phyloP scores from a whole-genome alignment of 805 yeast genomes.

The Sugiyamaella smithiae region DNA sequence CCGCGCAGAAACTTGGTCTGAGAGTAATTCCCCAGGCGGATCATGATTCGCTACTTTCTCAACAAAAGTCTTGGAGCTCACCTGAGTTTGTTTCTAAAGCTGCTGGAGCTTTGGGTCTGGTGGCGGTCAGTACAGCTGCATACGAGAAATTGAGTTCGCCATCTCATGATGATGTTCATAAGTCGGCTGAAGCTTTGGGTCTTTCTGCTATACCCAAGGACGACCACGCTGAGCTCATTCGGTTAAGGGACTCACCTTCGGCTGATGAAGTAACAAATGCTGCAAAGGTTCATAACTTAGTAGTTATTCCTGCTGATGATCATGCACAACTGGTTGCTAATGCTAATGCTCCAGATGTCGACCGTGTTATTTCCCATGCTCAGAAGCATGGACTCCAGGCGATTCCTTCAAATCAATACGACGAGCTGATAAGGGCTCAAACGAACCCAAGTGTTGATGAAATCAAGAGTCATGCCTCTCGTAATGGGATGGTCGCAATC shows the following conservation, averaged over 20 bases:
- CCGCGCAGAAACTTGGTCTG: slow-evolving; percentile 2
- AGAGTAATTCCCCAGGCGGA: not conserved
- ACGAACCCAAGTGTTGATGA: slow-evolving; percentile 22
- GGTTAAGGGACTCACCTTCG: slow-evolving; percentile 26
- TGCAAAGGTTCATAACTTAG: slow-evolving; percentile 34
- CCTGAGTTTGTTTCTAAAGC: not conserved
- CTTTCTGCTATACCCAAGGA: slow-evolving; percentile 23
- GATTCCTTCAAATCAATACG: slow-evolving; percentile 25
- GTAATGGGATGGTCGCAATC: slow-evolving; percentile 20
- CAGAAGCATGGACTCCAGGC: slow-evolving; percentile 25
- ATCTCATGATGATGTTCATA: not conserved
- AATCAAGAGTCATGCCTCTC: slow-evolving; percentile 30
- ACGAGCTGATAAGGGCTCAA: slow-evolving; percentile 14
- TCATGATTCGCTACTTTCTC: not conserved
- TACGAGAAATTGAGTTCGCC: not conserved
- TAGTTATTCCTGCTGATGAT: slow-evolving; percentile 34
- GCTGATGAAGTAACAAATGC: slow-evolving; percentile 32
- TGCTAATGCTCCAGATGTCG: slow-evolving; percentile 14
- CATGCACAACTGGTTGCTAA: slow-evolving; percentile 23
- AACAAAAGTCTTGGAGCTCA: not conserved
- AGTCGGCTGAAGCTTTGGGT: not conserved
- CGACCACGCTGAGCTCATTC: slow-evolving; percentile 23
- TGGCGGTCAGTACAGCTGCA: not conserved
- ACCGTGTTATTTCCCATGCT: slow-evolving; percentile 16
- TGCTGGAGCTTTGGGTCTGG: not conserved